These are phyloP conservation scores for Cladosporium sphaerospermum DNA, from an alignment of 2,329 filamentous ascomycete genomes.

Conservation along the genomic window DNA sequence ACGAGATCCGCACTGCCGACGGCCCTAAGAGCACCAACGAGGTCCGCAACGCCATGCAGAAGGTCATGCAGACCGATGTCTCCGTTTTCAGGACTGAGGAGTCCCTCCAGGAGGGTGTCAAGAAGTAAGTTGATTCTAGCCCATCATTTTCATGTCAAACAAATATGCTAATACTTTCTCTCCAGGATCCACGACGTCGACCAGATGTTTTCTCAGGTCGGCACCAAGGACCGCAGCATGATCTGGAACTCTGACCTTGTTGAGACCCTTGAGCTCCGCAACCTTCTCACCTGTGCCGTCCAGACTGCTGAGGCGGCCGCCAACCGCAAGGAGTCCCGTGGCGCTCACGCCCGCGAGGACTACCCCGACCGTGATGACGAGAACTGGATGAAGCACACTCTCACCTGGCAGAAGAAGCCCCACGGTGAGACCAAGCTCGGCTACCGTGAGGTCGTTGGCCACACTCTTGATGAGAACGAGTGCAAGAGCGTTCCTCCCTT, in stretches of 20 bases:
- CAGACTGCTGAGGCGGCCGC: slow-evolving; percentile 90
- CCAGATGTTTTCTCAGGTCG: slow-evolving; percentile 69
- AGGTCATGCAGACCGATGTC: slow-evolving; percentile 96
- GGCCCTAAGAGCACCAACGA: slow-evolving; percentile 85
- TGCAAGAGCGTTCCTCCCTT: slow-evolving; percentile 95
- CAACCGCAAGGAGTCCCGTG: slow-evolving; percentile 93
- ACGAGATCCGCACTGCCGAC: slow-evolving; percentile 75
- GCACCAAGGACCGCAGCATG: slow-evolving; percentile 98
- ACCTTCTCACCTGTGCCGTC: slow-evolving; percentile 89
- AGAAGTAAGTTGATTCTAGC: slow-evolving; percentile 42
- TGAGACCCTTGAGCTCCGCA: slow-evolving; percentile 91
- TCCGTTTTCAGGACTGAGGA: slow-evolving; percentile 94
- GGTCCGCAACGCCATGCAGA: slow-evolving; percentile 89
- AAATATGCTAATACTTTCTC: slow-evolving; percentile 14
- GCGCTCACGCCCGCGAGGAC: slow-evolving; percentile 94
- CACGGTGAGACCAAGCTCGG: slow-evolving; percentile 80
- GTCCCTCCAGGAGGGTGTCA: slow-evolving; percentile 86
- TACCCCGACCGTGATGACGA: slow-evolving; percentile 90
- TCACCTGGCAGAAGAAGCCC: slow-evolving; percentile 89
- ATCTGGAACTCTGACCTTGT: slow-evolving; percentile 99
- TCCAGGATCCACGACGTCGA: slow-evolving; percentile 72
- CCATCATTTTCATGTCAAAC: not conserved
- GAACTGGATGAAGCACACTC: slow-evolving; percentile 99
- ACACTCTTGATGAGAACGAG: slow-evolving; percentile 88
- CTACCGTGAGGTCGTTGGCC: slow-evolving; percentile 76